Evolutionary conservation across 1,139 yeast genomes (phyloP).

Genomic region (Cylindricascospora bacillispora): DNA sequence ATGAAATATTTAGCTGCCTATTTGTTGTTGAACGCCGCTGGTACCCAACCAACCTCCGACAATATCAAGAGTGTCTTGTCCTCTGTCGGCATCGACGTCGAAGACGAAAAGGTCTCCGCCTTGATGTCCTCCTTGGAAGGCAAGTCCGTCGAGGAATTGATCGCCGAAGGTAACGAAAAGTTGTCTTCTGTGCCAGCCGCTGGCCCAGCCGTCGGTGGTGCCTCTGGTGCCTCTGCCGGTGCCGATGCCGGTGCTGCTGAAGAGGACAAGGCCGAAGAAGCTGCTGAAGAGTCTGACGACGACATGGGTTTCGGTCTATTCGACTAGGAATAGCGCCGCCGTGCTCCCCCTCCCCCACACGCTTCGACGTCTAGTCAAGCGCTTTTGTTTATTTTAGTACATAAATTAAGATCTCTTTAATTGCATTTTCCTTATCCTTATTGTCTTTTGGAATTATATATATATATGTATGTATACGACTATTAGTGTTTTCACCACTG

Average conservation of each 20-base stretch:
- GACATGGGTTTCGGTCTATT: slow-evolving; percentile 89
- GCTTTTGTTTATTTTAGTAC: no score
- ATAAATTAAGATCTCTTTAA: no score
- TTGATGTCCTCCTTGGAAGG: slow-evolving; percentile 65
- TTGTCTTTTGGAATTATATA: no score
- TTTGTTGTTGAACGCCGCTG: slow-evolving; percentile 77
- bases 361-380: no score
- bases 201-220: slow-evolving; percentile 62
- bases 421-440: no score
- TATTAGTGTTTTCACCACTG: no score
- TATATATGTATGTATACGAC: no score
- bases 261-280: slow-evolving; percentile 47
- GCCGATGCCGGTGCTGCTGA: slow-evolving; percentile 50
- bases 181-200: slow-evolving; percentile 75
- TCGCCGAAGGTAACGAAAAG: slow-evolving; percentile 72
- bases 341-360: no score
- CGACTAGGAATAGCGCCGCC: no score
- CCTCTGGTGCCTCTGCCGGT: slow-evolving; percentile 42
- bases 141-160: slow-evolving; percentile 60
- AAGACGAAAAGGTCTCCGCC: slow-evolving; percentile 55
- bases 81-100: slow-evolving; percentile 70
- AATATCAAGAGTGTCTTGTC: slow-evolving; percentile 61
- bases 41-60: slow-evolving; percentile 66
- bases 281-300: slow-evolving; percentile 47
- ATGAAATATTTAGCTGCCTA: slow-evolving; percentile 89